A percentile compares a stretch with the other conserved stretches of the same genome.
Conservation (phyloP, 306 rosid species). For the Astragalus glycyphyllos region DNA sequence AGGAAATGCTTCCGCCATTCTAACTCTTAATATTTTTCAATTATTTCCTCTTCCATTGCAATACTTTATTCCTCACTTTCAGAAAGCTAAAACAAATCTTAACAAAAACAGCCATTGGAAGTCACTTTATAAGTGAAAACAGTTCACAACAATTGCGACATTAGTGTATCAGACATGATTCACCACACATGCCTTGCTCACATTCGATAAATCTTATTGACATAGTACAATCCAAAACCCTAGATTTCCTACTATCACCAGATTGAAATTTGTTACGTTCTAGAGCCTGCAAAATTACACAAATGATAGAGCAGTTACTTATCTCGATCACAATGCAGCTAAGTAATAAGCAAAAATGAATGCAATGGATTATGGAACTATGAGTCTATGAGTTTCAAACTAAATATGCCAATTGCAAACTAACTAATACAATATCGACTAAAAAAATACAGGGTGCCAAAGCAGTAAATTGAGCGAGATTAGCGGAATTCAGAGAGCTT, state of each 20-base stretch:
- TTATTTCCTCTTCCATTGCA: no score
- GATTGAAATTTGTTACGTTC: constrained; percentile 10
- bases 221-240: constrained; percentile 5
- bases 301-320: background rate
- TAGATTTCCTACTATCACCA: background rate
- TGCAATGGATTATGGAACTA: background rate
- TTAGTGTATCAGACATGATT: constrained; percentile 5
- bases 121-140: background rate
- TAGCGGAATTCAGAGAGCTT: no score
- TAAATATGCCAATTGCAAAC: background rate
- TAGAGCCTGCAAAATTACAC: constrained; percentile 4
- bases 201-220: constrained; percentile 7
- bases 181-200: constrained; percentile 6
- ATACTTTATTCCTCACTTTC: constrained; percentile 7
- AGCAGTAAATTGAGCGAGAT: constrained; percentile 5
- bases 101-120: constrained; percentile 10
- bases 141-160: background rate
- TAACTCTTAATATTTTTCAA: no score
- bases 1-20: constrained; percentile 22
- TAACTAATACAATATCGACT: constrained; percentile 3
- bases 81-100: background rate
- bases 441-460: background rate
- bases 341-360: background rate
- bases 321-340: background rate
- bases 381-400: constrained; percentile 23